Conservation (phyloP, 2,329 filamentous ascomycete genomes). For the Trichoderma semiorbis region DNA sequence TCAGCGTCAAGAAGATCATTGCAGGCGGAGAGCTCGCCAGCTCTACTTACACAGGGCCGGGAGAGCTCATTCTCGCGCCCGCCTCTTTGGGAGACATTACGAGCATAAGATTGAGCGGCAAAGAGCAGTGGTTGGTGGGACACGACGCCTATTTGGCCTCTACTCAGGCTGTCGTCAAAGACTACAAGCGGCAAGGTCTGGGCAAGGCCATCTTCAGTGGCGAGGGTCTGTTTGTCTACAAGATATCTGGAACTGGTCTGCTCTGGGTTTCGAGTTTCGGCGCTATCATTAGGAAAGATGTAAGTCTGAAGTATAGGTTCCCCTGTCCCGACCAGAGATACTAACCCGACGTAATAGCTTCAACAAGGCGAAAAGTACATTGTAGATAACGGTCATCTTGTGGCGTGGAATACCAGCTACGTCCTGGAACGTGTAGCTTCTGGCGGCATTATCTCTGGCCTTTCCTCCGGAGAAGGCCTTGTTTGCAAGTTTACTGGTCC, state of each 20-base stretch:
- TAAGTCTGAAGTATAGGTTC: conserved; percentile 44
- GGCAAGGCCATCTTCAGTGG: conserved; percentile 92
- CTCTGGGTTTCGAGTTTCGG: conserved; percentile 92
- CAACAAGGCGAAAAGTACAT: conserved; percentile 78
- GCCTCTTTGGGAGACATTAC: conserved; percentile 80
- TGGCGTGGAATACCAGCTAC: conserved; percentile 97
- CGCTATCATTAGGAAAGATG: conserved; percentile 91
- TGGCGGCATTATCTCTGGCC: conserved; percentile 85
- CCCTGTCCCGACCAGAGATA: neutral
- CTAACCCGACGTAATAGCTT: conserved; percentile 37
- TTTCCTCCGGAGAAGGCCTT: conserved; percentile 79
- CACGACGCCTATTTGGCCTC: conserved; percentile 82
- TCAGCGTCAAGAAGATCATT: conserved; percentile 88
- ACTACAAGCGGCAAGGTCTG: conserved; percentile 81
- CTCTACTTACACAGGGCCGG: conserved; percentile 82
- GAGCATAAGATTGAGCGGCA: conserved; percentile 68
- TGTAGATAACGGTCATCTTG: conserved; percentile 87
- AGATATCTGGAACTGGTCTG: conserved; percentile 74
- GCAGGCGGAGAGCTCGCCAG: conserved; percentile 73
- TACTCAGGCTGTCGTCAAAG: conserved; percentile 83
- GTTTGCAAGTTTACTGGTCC: conserved; percentile 94
- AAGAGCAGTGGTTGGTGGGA: conserved; percentile 78
- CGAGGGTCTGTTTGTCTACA: conserved; percentile 88
- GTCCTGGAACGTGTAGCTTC: conserved; percentile 84
- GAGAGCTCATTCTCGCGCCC: conserved; percentile 83